These are phyloP conservation scores for Sporothrix variecibatus DNA, from an alignment of 2,329 filamentous ascomycete genomes.

Conservation along the genomic window DNA sequence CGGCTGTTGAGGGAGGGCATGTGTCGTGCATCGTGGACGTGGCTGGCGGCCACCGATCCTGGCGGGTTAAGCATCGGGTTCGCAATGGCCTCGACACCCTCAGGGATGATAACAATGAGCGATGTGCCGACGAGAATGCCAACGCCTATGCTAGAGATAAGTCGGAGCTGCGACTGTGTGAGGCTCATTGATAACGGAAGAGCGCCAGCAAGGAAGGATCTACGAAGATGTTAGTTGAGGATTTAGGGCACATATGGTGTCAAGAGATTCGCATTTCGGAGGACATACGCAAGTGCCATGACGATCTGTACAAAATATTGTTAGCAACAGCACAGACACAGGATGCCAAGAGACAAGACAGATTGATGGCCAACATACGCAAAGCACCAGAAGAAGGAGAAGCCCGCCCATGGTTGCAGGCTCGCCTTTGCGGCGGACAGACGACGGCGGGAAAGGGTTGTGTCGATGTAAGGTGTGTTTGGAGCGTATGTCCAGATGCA, in stretches of 20 bases:
- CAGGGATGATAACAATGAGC: conserved; percentile 94
- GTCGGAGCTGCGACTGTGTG: conserved; percentile 79
- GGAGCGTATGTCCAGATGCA: neutral
- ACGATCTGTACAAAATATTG: conserved; percentile 46
- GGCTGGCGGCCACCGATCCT: neutral
- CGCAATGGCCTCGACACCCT: conserved; percentile 90
- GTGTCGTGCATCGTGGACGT: conserved; percentile 11
- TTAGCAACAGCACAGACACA: conserved; percentile 29
- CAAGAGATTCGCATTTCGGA: neutral
- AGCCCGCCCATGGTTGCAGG: conserved; percentile 38
- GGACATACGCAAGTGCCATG: conserved; percentile 60
- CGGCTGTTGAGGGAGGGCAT: neutral
- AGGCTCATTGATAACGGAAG: conserved; percentile 87
- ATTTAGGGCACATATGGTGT: neutral
- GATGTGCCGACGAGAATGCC: conserved; percentile 94
- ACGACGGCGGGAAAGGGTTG: neutral
- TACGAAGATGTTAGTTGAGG: conserved; percentile 42
- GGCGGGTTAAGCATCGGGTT: conserved; percentile 44
- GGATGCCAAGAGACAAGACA: neutral
- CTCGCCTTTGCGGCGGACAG: conserved; percentile 19
- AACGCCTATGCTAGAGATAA: conserved; percentile 90
- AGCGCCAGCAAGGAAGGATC: conserved; percentile 90
- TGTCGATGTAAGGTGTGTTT: neutral
- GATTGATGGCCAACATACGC: conserved; percentile 35
- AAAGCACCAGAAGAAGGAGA: conserved; percentile 39